phyloP scores from a whole-genome alignment of 192 early-diverging fungal genomes.

The Podila clonocystis region DNA sequence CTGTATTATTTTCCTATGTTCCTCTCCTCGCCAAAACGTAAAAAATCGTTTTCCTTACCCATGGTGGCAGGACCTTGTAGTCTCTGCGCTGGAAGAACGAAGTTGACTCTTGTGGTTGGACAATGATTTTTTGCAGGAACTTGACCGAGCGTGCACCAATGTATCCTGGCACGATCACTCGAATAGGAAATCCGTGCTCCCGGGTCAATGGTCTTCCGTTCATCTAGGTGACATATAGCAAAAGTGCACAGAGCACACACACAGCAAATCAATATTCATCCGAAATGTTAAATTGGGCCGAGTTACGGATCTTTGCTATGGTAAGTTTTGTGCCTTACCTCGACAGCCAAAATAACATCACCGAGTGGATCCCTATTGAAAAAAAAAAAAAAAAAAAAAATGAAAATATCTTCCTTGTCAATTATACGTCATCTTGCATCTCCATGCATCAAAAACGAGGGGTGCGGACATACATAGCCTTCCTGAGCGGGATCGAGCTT shows the following conservation, averaged over 20 bases:
- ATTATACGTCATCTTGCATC: neutral
- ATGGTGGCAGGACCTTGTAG: constrained; percentile 86
- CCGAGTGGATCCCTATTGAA: constrained; percentile 60
- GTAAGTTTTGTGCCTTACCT: constrained; percentile 60
- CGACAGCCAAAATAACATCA: constrained; percentile 78
- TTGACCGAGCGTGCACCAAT: constrained; percentile 95
- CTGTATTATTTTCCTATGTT: constrained; percentile 5
- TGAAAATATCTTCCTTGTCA: neutral
- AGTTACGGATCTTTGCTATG: no score
- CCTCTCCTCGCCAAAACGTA: neutral
- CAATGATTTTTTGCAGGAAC: constrained; percentile 77
- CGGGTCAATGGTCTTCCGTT: constrained; percentile 77
- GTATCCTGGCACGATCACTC: constrained; percentile 90
- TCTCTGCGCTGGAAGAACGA: constrained; percentile 82
- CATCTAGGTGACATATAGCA: constrained; percentile 58
- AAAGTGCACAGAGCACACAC: constrained; percentile 45
- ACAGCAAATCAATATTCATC: neutral
- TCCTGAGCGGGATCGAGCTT: constrained; percentile 71
- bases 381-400: neutral
- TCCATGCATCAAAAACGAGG: neutral
- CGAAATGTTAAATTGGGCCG: neutral
- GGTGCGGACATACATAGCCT: constrained; percentile 61
- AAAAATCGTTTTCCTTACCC: constrained; percentile 53
- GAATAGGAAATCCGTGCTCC: constrained; percentile 89
- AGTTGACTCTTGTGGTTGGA: constrained; percentile 73